Conservation (phyloP, 2,329 filamentous ascomycete genomes). For the Nothopassalora personata region DNA sequence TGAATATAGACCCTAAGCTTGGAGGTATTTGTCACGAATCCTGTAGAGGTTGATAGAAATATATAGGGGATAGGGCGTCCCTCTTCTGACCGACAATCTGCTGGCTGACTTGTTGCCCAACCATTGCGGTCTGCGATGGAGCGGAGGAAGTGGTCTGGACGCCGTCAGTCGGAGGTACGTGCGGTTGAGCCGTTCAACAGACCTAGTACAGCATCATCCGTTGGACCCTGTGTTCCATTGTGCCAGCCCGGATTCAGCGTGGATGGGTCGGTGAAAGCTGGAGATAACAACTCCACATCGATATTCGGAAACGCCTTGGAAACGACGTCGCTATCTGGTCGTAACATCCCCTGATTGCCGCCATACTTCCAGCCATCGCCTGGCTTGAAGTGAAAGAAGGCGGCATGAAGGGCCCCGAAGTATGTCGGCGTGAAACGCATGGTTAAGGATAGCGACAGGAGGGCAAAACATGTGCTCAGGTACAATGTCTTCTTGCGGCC, state of each 20-base stretch:
- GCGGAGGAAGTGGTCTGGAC: constrained; percentile 14
- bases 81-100: constrained; percentile 17
- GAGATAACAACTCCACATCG: constrained; percentile 19
- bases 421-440: neutral
- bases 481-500: neutral
- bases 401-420: neutral
- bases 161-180: neutral
- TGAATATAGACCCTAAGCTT: constrained; percentile 37
- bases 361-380: neutral
- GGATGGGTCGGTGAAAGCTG: constrained; percentile 18
- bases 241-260: constrained; percentile 13
- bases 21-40: neutral
- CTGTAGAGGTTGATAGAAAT: constrained; percentile 1
- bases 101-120: constrained; percentile 15
- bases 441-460: neutral
- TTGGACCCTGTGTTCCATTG: constrained; percentile 23
- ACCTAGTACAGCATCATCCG: constrained; percentile 14
- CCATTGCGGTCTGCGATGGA: constrained; percentile 15
- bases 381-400: neutral
- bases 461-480: neutral
- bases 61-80: constrained; percentile 15
- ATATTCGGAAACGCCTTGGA: constrained; percentile 16
- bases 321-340: constrained; percentile 3
- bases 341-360: neutral
- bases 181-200: neutral